Base-by-base conservation (phyloP, 208 protist species). In the Porcisia hertigi region DNA sequence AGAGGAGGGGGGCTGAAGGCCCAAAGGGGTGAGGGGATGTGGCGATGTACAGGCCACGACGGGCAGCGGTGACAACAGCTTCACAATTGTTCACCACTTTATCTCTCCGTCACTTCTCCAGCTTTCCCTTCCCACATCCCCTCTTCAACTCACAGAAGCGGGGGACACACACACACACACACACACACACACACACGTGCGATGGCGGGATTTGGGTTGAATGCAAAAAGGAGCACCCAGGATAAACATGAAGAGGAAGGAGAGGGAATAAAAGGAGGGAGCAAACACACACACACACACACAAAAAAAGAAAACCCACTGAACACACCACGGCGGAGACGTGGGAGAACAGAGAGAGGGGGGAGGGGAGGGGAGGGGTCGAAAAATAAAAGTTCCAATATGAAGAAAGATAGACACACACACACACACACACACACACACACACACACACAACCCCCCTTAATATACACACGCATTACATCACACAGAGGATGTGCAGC, bases 211-310 rank as follows among this genome's bases (percentile, higher is more conserved):
- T 65, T 25, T 30, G 36, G 36, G 14, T 25, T 2, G 25, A 25
- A 14, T 1, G 59, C 30, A 0, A 41, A 62, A 16, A 43, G 7
- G 16, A 41, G 59, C 12, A 20, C 6, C 20, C 30, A 6, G 30
- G 30, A 30, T 30, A 30, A 30, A 30, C 30, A 30, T 30, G 30
- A 30, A 30, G 30, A 30, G 30, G 62, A 52, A 60, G 63, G 47
- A 49, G 52, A 71, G 34, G 12, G 67, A 73, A 12, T 25, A 73
- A 63, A 58, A 55, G 55, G 57, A 0, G 41, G 64, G 20, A n/a
- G 64, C 20, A n/a, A 39, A 69, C 25, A 18, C 62, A 45, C 30
- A 9, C 60, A 66, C 12, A 66, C 0, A 43, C 3, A 69, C 25
- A 18, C 62, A 45, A 7, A 9, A 45, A 39, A 36, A 14, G 23